Base-by-base conservation (phyloP, 2,329 filamentous ascomycete genomes). In the Ophiostoma sp. region DNA sequence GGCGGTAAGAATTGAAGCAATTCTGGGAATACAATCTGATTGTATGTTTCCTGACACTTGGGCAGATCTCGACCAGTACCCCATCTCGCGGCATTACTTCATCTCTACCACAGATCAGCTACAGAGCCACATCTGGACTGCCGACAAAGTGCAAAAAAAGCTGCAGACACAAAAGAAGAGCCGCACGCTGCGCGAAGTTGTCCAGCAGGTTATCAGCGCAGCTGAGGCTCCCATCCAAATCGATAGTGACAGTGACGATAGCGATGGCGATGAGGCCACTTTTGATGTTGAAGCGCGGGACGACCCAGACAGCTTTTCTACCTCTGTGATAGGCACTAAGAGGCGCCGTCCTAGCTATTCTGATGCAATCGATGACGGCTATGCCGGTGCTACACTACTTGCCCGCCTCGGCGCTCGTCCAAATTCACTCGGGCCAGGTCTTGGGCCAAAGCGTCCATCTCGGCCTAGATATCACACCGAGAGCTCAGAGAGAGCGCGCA, bases 231-330 rank as follows among this genome's bases (percentile, higher is more conserved):
- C 20, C 15, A 62, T 67, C 17, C 10, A 23, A 11, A 67, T 67
- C 17, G 20, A 44, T 7, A 31, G 27, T n/a, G 36, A 67, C 17
- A 31, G 27, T n/a, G 36, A 67, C 17, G 62, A 17, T 54, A 41
- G 48, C 2, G 77, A 77, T 33, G 74, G 77, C 23, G 76, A 70
- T 3, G 23, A 36, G 15, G 17, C 1, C 33, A 2, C 36, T 1
- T 44, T 44, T 33, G 39, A 57, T 17, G 36, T 36, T 13, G 52
- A 39, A 17, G 13, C 44, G 44, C 41, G 41, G n/a, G 10, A 35
- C 8, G 8, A 36, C 1, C 15, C 31, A 5, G 60, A 64, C 60
- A 39, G 20, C 62, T 65, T 65, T 41, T 4, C 62, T 15, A 13
- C 62, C n/a, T 23, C 33, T 39, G 35, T 39, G 35, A 13, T 15